These are phyloP conservation scores for Arthrobotrys sinensis DNA, from an alignment of 2,329 filamentous ascomycete species.

Conservation along the genomic window DNA sequence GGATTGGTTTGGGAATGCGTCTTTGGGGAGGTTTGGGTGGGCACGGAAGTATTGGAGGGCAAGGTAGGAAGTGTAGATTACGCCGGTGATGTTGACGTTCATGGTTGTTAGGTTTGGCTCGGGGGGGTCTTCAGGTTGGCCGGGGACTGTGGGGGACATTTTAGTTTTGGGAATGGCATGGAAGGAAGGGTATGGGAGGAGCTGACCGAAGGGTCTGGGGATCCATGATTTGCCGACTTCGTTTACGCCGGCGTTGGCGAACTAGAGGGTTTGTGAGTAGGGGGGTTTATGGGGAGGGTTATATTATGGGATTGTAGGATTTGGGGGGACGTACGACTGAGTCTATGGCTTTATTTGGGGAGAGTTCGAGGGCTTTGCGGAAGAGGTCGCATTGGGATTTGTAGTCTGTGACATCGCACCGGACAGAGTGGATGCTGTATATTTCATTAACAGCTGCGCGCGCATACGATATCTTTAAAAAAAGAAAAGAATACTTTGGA, in stretches of 20 bases:
- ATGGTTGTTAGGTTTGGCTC: conserved; percentile 72
- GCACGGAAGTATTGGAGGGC: conserved; percentile 74
- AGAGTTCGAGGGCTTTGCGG: conserved; percentile 72
- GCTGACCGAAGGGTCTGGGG: conserved; percentile 68
- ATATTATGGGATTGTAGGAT: background rate
- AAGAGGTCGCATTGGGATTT: conserved; percentile 77
- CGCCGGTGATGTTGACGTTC: conserved; percentile 76
- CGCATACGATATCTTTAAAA: background rate
- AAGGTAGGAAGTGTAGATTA: conserved; percentile 77
- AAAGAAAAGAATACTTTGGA: conserved; percentile 64
- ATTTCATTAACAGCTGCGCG: background rate
- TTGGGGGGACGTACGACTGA: conserved; percentile 51
- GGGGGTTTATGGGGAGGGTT: background rate
- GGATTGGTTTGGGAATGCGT: conserved; percentile 65
- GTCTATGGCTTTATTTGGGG: conserved; percentile 66
- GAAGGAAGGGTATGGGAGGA: conserved; percentile 34
- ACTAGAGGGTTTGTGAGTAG: conserved; percentile 28
- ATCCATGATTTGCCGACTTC: conserved; percentile 67
- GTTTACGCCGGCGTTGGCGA: conserved; percentile 77
- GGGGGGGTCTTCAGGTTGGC: conserved; percentile 69
- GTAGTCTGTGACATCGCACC: conserved; percentile 78
- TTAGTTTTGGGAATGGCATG: conserved; percentile 35
- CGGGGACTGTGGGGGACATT: conserved; percentile 39
- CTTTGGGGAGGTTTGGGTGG: conserved; percentile 65
- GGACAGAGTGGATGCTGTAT: conserved; percentile 71